phyloP scores from a whole-genome alignment of 371 early-diverging fungal species.

The Umbelopsis sp. region DNA sequence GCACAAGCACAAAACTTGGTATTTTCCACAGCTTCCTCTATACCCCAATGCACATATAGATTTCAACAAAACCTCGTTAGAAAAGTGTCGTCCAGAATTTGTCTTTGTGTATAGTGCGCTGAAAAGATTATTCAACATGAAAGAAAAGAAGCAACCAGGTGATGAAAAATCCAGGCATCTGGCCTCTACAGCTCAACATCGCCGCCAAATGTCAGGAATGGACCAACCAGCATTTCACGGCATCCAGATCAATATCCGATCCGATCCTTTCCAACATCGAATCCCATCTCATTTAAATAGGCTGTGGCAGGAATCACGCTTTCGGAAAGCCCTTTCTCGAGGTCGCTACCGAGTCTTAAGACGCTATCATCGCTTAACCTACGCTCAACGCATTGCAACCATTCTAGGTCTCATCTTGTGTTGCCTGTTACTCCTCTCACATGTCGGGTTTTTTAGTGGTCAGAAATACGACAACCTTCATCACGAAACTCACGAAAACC shows the following conservation, averaged over 20 bases:
- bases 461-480: conserved; percentile 52
- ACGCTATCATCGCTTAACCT: conserved; percentile 34
- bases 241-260: conserved; percentile 57
- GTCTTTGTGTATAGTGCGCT: conserved; percentile 10
- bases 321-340: conserved; percentile 27
- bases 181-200: not conserved
- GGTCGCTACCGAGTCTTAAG: conserved; percentile 28
- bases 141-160: not conserved
- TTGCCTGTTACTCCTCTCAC: conserved; percentile 37
- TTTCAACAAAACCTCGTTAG: not conserved
- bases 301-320: conserved; percentile 49
- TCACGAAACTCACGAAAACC: conserved; percentile 22
- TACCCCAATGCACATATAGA: conserved; percentile 17
- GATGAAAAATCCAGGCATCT: conserved; percentile 1
- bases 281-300: conserved; percentile 50
- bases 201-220: conserved; percentile 10
- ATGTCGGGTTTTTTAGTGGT: conserved; percentile 53
- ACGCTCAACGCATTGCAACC: conserved; percentile 24
- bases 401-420: conserved; percentile 25
- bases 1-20: not conserved
- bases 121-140: conserved; percentile 4
- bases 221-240: conserved; percentile 25
- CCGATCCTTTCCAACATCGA: conserved; percentile 57
- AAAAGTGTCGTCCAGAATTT: conserved; percentile 1
- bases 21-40: not conserved